A percentile compares a stretch with the other conserved stretches of the same genome.
phyloP scores from a whole-genome alignment of 192 early-diverging fungal species.

The Glomus cerebriforme region DNA sequence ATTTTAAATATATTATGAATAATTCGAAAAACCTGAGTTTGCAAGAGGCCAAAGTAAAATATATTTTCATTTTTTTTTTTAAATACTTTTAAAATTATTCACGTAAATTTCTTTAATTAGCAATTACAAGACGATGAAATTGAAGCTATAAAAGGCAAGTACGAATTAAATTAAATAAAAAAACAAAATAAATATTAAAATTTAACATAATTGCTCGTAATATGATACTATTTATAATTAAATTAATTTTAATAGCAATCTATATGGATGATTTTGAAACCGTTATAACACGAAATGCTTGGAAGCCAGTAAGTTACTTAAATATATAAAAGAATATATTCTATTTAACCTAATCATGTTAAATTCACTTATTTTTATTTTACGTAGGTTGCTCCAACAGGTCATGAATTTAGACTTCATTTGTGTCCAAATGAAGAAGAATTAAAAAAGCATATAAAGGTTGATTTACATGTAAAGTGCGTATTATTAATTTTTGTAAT shows the following conservation, averaged over 20 bases:
- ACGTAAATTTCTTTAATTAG: neutral
- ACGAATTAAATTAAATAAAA: neutral
- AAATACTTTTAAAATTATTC: neutral
- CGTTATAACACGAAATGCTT: conserved; percentile 48
- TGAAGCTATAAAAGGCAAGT: conserved; percentile 61
- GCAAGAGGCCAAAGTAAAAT: neutral
- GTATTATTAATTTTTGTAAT: conserved; percentile 22
- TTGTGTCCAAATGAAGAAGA: conserved; percentile 50
- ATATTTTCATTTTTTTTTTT: neutral
- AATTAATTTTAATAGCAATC: conserved; percentile 42
- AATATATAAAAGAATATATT: neutral
- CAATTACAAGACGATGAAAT: conserved; percentile 74
- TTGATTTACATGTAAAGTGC: conserved; percentile 59
- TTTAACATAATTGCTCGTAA: neutral
- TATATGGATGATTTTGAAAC: conserved; percentile 61
- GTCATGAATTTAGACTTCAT: conserved; percentile 56
- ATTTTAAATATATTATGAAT: neutral
- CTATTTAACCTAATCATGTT: neutral
- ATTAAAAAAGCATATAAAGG: conserved; percentile 44
- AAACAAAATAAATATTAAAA: conserved; percentile 35
- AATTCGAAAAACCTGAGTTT: neutral
- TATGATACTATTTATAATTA: neutral
- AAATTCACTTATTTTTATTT: neutral
- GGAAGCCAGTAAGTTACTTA: conserved; percentile 45
- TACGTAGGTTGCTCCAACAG: conserved; percentile 43